Evolutionary conservation across 2,329 filamentous ascomycete species (phyloP), one percentile per base, ranked within the genome.

Genomic region (Emericellopsis atlantica): DNA sequence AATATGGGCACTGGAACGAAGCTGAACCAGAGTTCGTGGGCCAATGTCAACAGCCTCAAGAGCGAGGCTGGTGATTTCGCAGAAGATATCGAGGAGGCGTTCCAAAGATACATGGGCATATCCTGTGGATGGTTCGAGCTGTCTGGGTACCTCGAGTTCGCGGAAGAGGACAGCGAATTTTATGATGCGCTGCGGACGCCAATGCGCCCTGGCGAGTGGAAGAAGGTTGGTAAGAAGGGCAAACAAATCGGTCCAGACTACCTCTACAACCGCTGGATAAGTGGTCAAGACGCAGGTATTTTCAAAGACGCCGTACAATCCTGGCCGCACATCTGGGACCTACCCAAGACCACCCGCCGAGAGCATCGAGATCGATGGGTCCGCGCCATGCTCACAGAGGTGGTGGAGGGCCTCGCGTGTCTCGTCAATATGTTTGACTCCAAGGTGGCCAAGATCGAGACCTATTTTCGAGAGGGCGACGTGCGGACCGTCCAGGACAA

Each of bases 1-100:
- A 67, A 53, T 72, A 21, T 21, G 18, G 18, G 81, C 43, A 59
- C 88, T 2, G 70, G 15, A 44, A 48, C 32, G 48, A 45, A 4
- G 51, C 48, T 2, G 51, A 49, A 15, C 18, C 9, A 35, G 9
- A 35, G 10, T 9, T 4, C n/a, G 2, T 15, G n/a, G n/a, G 32
- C n/a, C 9, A 35, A 15, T 2, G n/a, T 35, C 32, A 35, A 21
- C n/a, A 9, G 18, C 9, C n/a, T 35, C 32, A 21, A 35, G 9
- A 9, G 3, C n/a, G 32, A 15, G 4, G 32, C 18, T 15, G 32
- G n/a, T 14, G n/a, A 35, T 9, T 35, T 35, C n/a, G 32, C 32
- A 9, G 9, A 6, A 14, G 18, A 35, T 14, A 35, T 21, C 9
- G 9, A 29, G 12, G 12, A 3, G 9, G 3, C 3, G 9, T 29